Percentiles rank a stretch among this genome's conserved stretches.
phyloP scores from a whole-genome alignment of 2,329 filamentous ascomycete genomes.

The Aspergillus sojae region DNA sequence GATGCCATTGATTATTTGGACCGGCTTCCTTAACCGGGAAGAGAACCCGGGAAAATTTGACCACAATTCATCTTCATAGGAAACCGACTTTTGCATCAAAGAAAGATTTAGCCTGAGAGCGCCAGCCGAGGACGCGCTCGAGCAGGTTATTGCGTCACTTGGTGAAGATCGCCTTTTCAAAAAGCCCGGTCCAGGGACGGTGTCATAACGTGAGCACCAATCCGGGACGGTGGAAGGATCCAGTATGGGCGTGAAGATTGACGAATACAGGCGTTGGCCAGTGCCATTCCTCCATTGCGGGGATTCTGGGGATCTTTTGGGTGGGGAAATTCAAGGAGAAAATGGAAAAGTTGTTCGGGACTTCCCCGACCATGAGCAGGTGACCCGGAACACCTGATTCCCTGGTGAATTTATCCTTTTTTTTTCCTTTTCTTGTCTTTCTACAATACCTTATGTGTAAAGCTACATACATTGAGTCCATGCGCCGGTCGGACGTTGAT shows the following conservation, averaged over 20 bases:
- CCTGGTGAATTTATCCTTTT: background rate
- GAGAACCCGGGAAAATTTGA: background rate
- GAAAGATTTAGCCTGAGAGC: background rate
- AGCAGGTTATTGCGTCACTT: background rate
- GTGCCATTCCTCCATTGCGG: background rate
- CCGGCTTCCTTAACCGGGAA: background rate
- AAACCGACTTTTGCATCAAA: background rate
- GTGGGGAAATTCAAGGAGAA: background rate
- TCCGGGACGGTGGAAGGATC: background rate
- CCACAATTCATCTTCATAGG: background rate
- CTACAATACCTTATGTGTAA: background rate
- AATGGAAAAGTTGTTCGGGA: background rate
- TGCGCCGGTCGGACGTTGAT: background rate
- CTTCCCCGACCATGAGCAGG: constrained; percentile 1
- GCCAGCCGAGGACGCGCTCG: background rate
- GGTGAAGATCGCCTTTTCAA: background rate
- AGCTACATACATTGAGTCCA: background rate
- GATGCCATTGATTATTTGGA: background rate
- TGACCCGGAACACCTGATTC: constrained; percentile 3
- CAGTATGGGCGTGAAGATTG: constrained; percentile 2
- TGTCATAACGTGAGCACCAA: background rate
- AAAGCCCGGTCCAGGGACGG: background rate
- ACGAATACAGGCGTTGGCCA: background rate
- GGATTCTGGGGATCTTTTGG: background rate
- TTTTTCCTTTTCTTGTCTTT: background rate